Conservation (phyloP, 2,329 filamentous ascomycete genomes). For the Atkinsonella hypoxylon region DNA sequence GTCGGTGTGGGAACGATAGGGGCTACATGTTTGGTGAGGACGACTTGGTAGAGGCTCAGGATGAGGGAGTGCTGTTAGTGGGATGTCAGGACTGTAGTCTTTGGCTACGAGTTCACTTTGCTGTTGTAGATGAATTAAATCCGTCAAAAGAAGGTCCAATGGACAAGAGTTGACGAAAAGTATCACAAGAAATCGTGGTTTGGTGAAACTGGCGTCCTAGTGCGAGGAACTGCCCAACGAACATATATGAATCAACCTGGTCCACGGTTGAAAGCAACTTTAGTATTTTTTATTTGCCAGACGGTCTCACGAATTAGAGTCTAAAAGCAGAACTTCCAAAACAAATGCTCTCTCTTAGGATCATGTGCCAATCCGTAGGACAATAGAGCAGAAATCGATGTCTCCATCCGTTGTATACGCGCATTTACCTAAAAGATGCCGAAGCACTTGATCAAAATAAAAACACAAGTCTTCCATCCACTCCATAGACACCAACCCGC, state of each 20-base stretch:
- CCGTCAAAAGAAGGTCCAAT: slow-evolving; percentile 9
- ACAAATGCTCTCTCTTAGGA: slow-evolving; percentile 31
- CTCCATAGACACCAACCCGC: slow-evolving; percentile 52
- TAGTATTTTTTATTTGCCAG: slow-evolving; percentile 44
- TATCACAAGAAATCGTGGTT: not conserved
- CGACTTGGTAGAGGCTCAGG: slow-evolving; percentile 46
- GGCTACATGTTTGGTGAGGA: slow-evolving; percentile 47
- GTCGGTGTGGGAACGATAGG: slow-evolving; percentile 51
- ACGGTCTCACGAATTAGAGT: slow-evolving; percentile 41
- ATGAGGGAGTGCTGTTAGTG: slow-evolving; percentile 49
- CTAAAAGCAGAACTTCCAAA: slow-evolving; percentile 40
- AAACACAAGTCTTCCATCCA: slow-evolving; percentile 48
- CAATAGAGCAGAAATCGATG: slow-evolving; percentile 24
- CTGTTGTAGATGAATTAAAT: slow-evolving; percentile 31
- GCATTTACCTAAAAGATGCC: slow-evolving; percentile 36
- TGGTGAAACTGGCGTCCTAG: too few species aligned
- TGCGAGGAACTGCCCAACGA: too few species aligned
- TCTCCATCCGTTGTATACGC: slow-evolving; percentile 25
- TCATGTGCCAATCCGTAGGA: slow-evolving; percentile 26
- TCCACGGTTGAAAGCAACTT: slow-evolving; percentile 27
- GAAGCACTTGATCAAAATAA: slow-evolving; percentile 38
- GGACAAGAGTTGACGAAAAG: slow-evolving; percentile 13
- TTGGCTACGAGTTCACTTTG: slow-evolving; percentile 54
- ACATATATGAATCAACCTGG: not conserved
- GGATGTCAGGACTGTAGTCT: slow-evolving; percentile 56